Evolutionary conservation across 352 stramenopile genomes (phyloP), one percentile per base, ranked within the genome.

Genomic region (Globisporangium perplexum): DNA sequence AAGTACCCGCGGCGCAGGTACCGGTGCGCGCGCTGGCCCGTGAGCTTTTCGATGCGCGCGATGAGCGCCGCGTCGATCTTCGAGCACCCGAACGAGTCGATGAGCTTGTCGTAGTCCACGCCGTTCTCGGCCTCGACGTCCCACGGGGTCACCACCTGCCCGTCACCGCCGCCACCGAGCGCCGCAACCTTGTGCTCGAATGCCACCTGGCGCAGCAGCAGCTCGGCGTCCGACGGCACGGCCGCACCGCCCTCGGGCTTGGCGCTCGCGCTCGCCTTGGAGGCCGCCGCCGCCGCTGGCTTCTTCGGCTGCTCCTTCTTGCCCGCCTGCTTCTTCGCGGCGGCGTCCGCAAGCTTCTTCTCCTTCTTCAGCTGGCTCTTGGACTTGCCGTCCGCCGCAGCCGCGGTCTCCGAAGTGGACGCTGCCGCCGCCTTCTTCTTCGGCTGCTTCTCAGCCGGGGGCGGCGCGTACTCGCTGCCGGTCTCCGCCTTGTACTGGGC

Each of bases 51-150:
- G 42, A 99, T 96, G 35, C 96, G 84, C 50, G 83, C 77, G 44
- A 99, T 84, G 15, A 99, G 75, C 51, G 95, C 73, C 14, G 90
- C 62, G 28, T 90, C 88, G 55, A 99, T 98, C 47, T 93, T 83
- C 31, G 90, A 93, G 53, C 89, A 98, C 47, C 98, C 98, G 66
- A 99, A 99, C 57, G 98, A 79, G 33, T 98, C 84, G 24, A 99
- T 97, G 15, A 99, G 83, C 72, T 99, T 99, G 68, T 96, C 90
- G 66, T 99, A 99, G 77, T 99, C 97, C 48, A 99, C 97, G 50
- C 89, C 92, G 53, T 94, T 90, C 60, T 97, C 92, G 11, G 96
- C 96, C 48, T 97, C 88, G 18, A 97, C 90, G 41, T 96, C 90
- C 92, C 92, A 98, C 18, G 92, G 92, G 33, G 90, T 97, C 54